Conservation (phyloP, 441 rosid species). For the Croton laevigatus region DNA sequence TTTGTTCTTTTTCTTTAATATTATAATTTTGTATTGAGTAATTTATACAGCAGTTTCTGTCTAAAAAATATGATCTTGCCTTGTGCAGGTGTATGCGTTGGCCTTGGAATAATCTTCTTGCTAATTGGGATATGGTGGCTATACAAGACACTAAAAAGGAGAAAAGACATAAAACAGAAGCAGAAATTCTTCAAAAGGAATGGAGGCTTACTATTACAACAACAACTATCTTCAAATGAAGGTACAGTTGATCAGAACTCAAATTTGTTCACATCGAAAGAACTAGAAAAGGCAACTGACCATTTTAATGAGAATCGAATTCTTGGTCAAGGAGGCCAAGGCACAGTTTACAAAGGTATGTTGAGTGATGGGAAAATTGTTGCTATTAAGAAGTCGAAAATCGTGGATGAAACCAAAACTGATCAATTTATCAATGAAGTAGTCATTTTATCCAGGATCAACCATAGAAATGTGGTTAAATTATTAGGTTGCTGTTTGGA, state of each 20-base stretch:
- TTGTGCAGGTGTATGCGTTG: background rate
- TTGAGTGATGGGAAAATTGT: conserved; percentile 9
- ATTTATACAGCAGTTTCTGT: too few relatives aligned
- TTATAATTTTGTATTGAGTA: too few relatives aligned
- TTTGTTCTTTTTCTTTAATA: background rate
- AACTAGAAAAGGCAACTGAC: conserved; percentile 14
- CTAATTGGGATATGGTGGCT: background rate
- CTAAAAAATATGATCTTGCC: background rate
- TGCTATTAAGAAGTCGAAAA: conserved; percentile 11
- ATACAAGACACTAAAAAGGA: background rate
- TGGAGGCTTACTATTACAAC: background rate
- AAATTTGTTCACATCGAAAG: conserved; percentile 9
- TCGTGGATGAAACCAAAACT: conserved; percentile 1
- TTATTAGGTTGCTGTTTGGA: conserved; percentile 15
- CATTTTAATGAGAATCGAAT: conserved; percentile 8
- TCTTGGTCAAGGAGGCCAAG: conserved; percentile 17
- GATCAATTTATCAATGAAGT: conserved; percentile 16
- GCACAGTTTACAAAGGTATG: conserved; percentile 16
- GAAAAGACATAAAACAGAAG: background rate
- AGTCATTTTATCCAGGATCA: conserved; percentile 2
- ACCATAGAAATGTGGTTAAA: conserved; percentile 14
- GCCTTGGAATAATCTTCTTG: conserved; percentile 1
- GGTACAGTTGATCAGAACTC: background rate
- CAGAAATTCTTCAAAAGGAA: conserved; percentile 14
- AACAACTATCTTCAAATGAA: conserved; percentile 8